phyloP scores from a whole-genome alignment of 139 green algal genomes.

The Edaphochlamys debaryana region DNA sequence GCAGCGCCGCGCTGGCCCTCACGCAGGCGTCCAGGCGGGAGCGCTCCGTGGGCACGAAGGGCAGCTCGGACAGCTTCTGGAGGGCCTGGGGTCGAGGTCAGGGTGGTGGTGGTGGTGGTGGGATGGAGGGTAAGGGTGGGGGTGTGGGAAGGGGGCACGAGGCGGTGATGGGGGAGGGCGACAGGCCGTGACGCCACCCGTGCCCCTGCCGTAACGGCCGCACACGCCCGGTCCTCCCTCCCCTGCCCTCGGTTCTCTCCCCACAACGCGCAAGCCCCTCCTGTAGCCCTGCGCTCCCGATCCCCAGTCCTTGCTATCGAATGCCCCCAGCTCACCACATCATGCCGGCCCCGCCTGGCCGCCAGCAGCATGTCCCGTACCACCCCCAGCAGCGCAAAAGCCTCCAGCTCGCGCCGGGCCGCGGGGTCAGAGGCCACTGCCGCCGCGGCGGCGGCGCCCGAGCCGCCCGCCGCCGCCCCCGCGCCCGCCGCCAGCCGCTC shows the following conservation, averaged over 20 bases:
- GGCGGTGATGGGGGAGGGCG: too few species aligned
- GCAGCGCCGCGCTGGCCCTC: slow-evolving; percentile 40
- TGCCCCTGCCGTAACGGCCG: too few species aligned
- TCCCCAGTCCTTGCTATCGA: too few species aligned
- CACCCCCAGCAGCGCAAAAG: slow-evolving; percentile 48
- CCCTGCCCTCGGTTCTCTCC: too few species aligned
- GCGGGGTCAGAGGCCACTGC: slow-evolving; percentile 15
- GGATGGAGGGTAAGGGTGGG: background rate
- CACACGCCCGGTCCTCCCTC: too few species aligned
- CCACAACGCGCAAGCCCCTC: too few species aligned
- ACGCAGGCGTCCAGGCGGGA: slow-evolving; percentile 49
- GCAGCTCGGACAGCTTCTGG: slow-evolving; percentile 51
- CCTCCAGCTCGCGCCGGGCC: slow-evolving; percentile 49
- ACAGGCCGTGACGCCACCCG: too few species aligned
- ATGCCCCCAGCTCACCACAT: slow-evolving; percentile 53
- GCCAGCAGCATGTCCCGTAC: slow-evolving; percentile 55
- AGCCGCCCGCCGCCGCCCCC: background rate
- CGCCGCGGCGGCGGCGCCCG: background rate
- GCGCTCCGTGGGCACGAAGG: slow-evolving; percentile 53
- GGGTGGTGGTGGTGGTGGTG: background rate
- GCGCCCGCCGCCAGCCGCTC: slow-evolving; percentile 9
- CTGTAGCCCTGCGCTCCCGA: too few species aligned
- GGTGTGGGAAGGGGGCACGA: too few species aligned
- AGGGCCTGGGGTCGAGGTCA: slow-evolving; percentile 32
- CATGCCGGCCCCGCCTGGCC: slow-evolving; percentile 37